These are phyloP conservation scores for Xylariaceae sp. DNA, from an alignment of 2,329 filamentous ascomycete species.

Conservation along the genomic window DNA sequence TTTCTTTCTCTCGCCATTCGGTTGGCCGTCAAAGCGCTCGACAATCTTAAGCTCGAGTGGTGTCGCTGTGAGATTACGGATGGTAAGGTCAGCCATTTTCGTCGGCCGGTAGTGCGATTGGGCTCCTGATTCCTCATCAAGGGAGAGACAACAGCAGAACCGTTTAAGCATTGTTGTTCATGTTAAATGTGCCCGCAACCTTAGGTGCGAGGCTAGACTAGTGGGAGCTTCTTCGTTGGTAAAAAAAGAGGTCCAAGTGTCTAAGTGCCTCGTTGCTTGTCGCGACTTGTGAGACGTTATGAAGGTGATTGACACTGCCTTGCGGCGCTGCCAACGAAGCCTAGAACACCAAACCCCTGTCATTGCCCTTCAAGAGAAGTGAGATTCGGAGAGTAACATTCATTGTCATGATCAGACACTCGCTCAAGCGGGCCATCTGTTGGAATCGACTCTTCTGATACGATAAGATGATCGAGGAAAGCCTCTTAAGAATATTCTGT, in stretches of 20 bases:
- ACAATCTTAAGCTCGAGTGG: conserved; percentile 69
- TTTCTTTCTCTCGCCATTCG: conserved; percentile 31
- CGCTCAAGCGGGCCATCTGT: no score
- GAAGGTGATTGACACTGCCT: no score
- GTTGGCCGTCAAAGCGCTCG: conserved; percentile 65
- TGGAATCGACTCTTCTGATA: no score
- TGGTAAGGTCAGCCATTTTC: conserved; percentile 57
- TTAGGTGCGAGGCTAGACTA: not conserved
- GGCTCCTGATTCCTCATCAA: conserved; percentile 3
- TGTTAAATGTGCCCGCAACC: not conserved
- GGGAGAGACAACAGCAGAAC: conserved; percentile 12
- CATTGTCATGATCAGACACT: no score
- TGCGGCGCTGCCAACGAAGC: no score
- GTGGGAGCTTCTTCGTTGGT: not conserved
- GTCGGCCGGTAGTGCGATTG: conserved; percentile 4
- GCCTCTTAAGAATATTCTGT: no score
- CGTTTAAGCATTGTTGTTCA: conserved; percentile 7
- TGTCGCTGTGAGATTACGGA: conserved; percentile 78
- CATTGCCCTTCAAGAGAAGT: no score
- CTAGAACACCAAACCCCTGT: no score
- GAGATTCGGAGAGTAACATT: no score
- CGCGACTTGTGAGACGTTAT: no score
- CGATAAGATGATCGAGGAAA: no score
- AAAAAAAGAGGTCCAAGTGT: not conserved
- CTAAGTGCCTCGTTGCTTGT: no score